phyloP scores from a whole-genome alignment of 176 grass and related monocot genomes.

The Phyllostachys edulis region DNA sequence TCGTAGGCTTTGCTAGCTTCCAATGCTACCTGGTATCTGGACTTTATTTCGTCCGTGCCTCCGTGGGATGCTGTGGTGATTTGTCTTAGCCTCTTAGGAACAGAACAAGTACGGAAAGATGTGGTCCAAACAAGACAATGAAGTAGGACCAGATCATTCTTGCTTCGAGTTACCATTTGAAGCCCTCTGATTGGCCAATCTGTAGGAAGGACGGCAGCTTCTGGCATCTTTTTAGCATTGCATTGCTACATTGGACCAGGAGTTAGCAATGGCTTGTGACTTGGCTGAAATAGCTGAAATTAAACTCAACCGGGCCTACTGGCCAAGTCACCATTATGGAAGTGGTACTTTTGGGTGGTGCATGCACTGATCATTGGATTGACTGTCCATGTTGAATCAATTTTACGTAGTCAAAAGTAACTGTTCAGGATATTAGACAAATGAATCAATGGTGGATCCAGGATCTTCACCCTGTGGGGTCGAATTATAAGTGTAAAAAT shows the following conservation, averaged over 20 bases:
- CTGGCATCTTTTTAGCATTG: constrained; percentile 7
- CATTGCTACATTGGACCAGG: not conserved
- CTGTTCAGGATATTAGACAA: not conserved
- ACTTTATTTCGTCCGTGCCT: constrained; percentile 8
- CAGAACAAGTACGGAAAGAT: not conserved
- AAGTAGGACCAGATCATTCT: constrained; percentile 7
- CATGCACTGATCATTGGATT: not conserved
- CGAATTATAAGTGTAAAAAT: not conserved
- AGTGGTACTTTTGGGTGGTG: not conserved
- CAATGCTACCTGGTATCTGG: not conserved
- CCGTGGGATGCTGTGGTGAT: not conserved
- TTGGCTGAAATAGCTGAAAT: constrained; percentile 6
- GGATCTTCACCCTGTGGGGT: not conserved
- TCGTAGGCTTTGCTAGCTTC: not conserved
- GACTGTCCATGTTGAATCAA: not conserved
- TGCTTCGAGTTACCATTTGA: constrained; percentile 8
- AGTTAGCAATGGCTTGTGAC: constrained; percentile 7
- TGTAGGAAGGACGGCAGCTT: not conserved
- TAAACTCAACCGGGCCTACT: not conserved
- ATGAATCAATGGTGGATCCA: not conserved
- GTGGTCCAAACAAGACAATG: constrained; percentile 27
- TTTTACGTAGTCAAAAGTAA: not conserved
- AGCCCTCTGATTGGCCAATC: not conserved
- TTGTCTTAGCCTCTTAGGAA: not conserved
- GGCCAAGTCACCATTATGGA: not conserved